Evolutionary conservation across 2,329 filamentous ascomycete genomes (phyloP).

Genomic region (Cercospora canescens): DNA sequence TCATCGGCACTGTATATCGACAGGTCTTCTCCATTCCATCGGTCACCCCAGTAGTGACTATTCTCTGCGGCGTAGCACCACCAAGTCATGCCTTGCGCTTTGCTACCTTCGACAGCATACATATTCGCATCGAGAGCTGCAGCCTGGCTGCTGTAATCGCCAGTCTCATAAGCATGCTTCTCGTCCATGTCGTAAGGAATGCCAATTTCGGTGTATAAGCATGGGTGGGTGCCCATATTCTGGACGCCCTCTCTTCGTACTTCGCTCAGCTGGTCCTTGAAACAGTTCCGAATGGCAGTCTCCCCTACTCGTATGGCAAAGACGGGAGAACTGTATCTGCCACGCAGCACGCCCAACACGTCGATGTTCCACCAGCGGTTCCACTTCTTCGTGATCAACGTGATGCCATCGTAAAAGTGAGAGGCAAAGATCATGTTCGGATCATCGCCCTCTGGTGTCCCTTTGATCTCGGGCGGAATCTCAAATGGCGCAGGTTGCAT

Average conservation of each 20-base stretch:
- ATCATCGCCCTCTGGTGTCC: slow-evolving; percentile 78
- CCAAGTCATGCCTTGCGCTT: slow-evolving; percentile 80
- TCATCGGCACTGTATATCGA: slow-evolving; percentile 89
- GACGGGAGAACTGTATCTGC: slow-evolving; percentile 82
- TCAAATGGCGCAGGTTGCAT: slow-evolving; percentile 92
- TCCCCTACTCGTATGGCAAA: slow-evolving; percentile 94
- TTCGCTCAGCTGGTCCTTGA: slow-evolving; percentile 80
- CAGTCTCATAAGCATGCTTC: slow-evolving; percentile 90
- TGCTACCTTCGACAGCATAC: slow-evolving; percentile 82
- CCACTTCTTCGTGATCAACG: slow-evolving; percentile 97
- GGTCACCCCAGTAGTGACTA: slow-evolving; percentile 83
- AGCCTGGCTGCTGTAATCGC: slow-evolving; percentile 90
- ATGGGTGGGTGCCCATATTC: slow-evolving; percentile 83
- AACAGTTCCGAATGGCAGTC: slow-evolving; percentile 89
- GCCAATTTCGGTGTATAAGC: slow-evolving; percentile 90
- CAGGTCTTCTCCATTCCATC: slow-evolving; percentile 97
- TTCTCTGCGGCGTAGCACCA: slow-evolving; percentile 88
- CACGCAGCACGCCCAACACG: slow-evolving; percentile 86
- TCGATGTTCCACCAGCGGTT: slow-evolving; percentile 97
- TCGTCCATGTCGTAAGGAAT: slow-evolving; percentile 99
- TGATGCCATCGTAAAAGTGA: slow-evolving; percentile 96
- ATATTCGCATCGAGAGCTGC: slow-evolving; percentile 95
- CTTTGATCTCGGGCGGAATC: slow-evolving; percentile 84
- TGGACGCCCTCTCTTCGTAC: slow-evolving; percentile 86
- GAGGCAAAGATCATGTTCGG: slow-evolving; percentile 87